Base-by-base conservation (phyloP, 1,139 yeast genomes). In the Geotrichum europaeum region DNA sequence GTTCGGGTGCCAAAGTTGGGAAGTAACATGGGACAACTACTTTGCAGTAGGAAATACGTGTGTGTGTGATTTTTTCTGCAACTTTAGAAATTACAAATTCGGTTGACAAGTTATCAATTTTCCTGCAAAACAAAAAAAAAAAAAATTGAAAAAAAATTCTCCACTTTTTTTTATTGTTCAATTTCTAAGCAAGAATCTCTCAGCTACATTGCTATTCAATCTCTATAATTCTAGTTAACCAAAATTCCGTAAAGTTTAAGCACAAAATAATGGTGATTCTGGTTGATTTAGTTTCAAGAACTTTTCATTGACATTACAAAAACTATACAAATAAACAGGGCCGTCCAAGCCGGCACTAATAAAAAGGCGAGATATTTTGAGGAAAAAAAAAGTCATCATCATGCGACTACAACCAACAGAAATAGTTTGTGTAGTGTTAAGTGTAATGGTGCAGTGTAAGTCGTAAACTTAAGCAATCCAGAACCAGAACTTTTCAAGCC, bases 401-500 rank as follows among this genome's bases (percentile, higher is more conserved):
- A 40, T 40, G 47, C 20, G 22, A n/a, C 22, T n/a, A 34, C 47
- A 7, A 40, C n/a, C n/a, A 40, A 7, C 47, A n/a, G n/a, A n/a
- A 7, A 40, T 34, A 34, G 47, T 4, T 40, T 40, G 20, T 15
- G 18, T 7, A 40, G 47, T 7, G 4, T 12, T 13, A 1, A n/a
- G 40, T 34, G n/a, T 15, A 15, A 18, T 40, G 20, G 47, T 40
- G 47, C 20, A n/a, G 47, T n/a, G 18, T 3, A 40, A 15, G 47
- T n/a, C 20, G 43, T 40, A 13, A 7, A 22, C 2, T 57, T 67
- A 70, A 15, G 73, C 73, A 56, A 78, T 66, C 80, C 81, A 78
- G 69, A 65, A 76, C 81, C 81, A 78, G 13, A 77, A 59, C 64
- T 67, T 74, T 66, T 78, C 78, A n/a, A 71, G 25, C 18, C 66